These are phyloP conservation scores for Cercospora zeae-maydis DNA, from an alignment of 2,329 filamentous ascomycete genomes.

Conservation along the genomic window DNA sequence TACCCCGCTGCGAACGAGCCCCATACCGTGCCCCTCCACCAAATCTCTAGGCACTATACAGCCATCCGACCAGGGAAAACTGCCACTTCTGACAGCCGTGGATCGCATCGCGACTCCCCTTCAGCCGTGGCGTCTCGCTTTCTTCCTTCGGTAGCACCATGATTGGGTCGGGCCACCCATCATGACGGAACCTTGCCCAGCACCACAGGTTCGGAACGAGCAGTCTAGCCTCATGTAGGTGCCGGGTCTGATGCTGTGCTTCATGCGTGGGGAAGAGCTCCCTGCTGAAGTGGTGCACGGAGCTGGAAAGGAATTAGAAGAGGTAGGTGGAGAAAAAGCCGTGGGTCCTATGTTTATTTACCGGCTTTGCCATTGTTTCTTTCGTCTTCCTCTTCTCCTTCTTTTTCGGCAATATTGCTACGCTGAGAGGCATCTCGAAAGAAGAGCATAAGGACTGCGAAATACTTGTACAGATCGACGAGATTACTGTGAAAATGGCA, in stretches of 20 bases:
- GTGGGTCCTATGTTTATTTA: slow-evolving; percentile 1
- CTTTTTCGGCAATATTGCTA: slow-evolving; percentile 24
- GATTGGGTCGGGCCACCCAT: slow-evolving; percentile 8
- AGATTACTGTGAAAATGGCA: slow-evolving; percentile 21
- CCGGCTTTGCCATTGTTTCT: slow-evolving; percentile 11
- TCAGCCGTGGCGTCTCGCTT: not conserved
- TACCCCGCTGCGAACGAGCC: slow-evolving; percentile 5
- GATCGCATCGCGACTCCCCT: not conserved
- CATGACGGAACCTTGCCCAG: not conserved
- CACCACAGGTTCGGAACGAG: not conserved
- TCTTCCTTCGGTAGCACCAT: not conserved
- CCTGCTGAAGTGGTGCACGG: not conserved
- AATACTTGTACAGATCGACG: slow-evolving; percentile 15
- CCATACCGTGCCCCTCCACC: not conserved
- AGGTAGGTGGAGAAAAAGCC: not conserved
- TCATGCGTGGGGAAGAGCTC: not conserved
- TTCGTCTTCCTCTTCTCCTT: not conserved
- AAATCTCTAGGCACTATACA: not conserved
- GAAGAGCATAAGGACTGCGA: slow-evolving; percentile 27
- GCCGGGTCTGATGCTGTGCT: not conserved
- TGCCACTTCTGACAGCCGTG: slow-evolving; percentile 2
- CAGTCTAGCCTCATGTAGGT: not conserved
- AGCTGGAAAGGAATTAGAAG: not conserved
- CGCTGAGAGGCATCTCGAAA: slow-evolving; percentile 23
- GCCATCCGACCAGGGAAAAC: not conserved